These are phyloP conservation scores for Suhomyces bribrorum DNA, from an alignment of 1,139 yeast genomes.

Conservation along the genomic window DNA sequence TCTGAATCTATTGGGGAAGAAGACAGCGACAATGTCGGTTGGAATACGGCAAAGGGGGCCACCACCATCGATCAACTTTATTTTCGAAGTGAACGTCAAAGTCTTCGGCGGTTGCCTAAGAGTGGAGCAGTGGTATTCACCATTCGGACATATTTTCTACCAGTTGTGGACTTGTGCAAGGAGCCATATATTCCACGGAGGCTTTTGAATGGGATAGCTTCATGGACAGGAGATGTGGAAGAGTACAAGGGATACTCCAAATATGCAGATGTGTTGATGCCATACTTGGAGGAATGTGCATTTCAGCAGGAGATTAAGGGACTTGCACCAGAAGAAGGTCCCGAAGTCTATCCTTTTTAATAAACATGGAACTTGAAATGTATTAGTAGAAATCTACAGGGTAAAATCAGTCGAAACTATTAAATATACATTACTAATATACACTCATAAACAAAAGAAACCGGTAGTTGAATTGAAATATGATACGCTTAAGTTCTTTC, in stretches of 20 bases:
- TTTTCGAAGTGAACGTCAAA: constrained; percentile 69
- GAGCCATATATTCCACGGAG: constrained; percentile 65
- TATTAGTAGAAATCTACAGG: background rate
- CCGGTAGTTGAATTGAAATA: constrained; percentile 5
- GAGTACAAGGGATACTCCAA: constrained; percentile 59
- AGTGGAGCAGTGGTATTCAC: constrained; percentile 63
- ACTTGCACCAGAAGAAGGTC: constrained; percentile 37
- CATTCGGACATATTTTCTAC: constrained; percentile 62
- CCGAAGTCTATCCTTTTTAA: constrained; percentile 44
- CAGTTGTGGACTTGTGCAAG: constrained; percentile 51
- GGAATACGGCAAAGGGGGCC: constrained; percentile 61
- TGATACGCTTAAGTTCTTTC: constrained; percentile 55
- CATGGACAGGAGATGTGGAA: constrained; percentile 61
- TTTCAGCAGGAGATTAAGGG: constrained; percentile 54
- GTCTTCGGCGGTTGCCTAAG: constrained; percentile 64
- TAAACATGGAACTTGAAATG: background rate
- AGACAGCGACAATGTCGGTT: constrained; percentile 44
- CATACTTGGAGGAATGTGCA: constrained; percentile 54
- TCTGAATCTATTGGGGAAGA: constrained; percentile 64
- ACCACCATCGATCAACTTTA: constrained; percentile 44
- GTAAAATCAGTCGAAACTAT: background rate
- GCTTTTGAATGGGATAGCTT: constrained; percentile 54
- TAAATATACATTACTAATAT: constrained; percentile 18
- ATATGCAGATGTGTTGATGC: constrained; percentile 54
- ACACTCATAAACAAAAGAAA: constrained; percentile 15